Base-by-base conservation (phyloP, 2,329 filamentous ascomycete genomes). In the Lasiodiplodia gonubiensis region DNA sequence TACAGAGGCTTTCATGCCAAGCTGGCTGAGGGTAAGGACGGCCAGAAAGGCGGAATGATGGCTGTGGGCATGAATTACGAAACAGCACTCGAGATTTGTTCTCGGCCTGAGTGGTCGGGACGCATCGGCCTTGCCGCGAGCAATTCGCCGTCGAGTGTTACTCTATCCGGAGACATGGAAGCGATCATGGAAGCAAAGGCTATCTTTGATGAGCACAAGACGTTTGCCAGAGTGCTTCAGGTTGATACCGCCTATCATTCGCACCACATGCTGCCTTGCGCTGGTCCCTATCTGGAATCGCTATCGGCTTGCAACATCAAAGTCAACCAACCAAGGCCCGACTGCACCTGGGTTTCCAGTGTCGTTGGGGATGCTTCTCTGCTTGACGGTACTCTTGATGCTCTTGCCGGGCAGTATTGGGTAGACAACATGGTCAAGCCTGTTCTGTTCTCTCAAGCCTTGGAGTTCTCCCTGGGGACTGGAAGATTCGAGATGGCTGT, bases 361-460 rank as follows among this genome's bases (percentile, higher is more conserved):
- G 64, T 67, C 11, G 21, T 33, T 6, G 61, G 27, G 12, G 48
- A 64, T 53, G 25, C 42, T 0, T 42, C n/a, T 1, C 54, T 57
- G n/a, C 54, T 67, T 2, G n/a, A 64, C 2, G 46, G 48, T 1
- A 16, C 27, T 14, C 25, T 54, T 2, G n/a, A 60, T 64, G 25
- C 70, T 74, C 66, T 80, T 23, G 51, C 12, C 2, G 72, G 67
- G 5, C 53, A 57, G 0, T 85, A 85, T 71, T 86, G 83, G 83
- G 72, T 69, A 0, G 75, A 80, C 39, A 86, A 85, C 70, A 80
- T 85, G 80, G 70, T 75, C 2, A 73, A 77, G n/a, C 75, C 83
- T 1, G 83, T 85, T 0, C 70, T 80, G 0, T 85, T 86, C 68
- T 74, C 74, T 2, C 39, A 66, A 3, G 70, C 78, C 0, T 12